Conservation (phyloP, 169 alveolate species). For the Cryptosporidium canis region DNA sequence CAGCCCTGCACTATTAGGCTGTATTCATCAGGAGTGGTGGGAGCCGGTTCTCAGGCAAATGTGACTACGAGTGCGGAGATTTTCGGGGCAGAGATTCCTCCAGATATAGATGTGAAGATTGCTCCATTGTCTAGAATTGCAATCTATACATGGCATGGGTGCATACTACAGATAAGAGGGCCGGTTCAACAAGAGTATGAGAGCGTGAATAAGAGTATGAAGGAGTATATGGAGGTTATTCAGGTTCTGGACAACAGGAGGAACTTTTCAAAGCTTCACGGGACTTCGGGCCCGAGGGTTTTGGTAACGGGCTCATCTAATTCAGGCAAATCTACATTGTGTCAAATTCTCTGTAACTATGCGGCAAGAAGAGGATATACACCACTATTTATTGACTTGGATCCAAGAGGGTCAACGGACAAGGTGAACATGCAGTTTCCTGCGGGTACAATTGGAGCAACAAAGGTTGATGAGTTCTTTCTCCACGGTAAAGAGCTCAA, state of each 20-base stretch:
- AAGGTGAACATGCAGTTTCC: conserved; percentile 79
- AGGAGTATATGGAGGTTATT: conserved; percentile 82
- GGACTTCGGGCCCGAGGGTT: conserved; percentile 85
- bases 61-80: conserved; percentile 82
- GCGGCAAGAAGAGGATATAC: conserved; percentile 86
- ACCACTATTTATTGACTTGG: conserved; percentile 87
- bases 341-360: conserved; percentile 82
- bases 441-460: conserved; percentile 81
- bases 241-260: conserved; percentile 83
- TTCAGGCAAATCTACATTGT: conserved; percentile 88
- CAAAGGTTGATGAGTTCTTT: conserved; percentile 66
- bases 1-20: conserved; percentile 67
- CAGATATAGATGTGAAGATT: conserved; percentile 83
- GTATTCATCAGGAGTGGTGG: background rate
- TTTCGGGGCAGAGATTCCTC: conserved; percentile 85
- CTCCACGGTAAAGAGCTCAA: conserved; percentile 71
- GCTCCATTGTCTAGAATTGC: conserved; percentile 84
- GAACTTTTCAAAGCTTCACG: conserved; percentile 82
- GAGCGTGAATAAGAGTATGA: conserved; percentile 84
- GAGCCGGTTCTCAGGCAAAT: background rate
- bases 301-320: conserved; percentile 87
- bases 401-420: conserved; percentile 84
- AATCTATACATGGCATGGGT: conserved; percentile 88
- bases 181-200: conserved; percentile 87
- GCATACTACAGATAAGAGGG: conserved; percentile 87